Base-by-base conservation (phyloP, 1,284 basidiomycete species). In the Xerocomus amazonicus region DNA sequence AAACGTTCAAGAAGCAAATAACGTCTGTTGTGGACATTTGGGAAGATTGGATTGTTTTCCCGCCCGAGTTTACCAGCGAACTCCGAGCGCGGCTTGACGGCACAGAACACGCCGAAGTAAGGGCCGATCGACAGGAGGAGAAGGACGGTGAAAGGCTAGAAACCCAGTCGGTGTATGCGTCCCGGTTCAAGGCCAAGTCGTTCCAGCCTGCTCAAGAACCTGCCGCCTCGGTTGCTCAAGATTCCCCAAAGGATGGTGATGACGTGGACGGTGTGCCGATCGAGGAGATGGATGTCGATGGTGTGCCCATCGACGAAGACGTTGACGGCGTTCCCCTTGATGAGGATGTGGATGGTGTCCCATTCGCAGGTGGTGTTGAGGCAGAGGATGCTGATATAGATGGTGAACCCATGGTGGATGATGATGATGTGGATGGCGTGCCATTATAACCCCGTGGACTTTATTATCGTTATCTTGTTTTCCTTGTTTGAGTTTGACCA, bases 1-100 rank as follows among this genome's bases (percentile, higher is more conserved):
- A 96, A 58, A 87, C 87, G 2, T 97, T 97, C 76, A 94, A 89
- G 71, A 87, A 85, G 54, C 91, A 96, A 67, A 90, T 97, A 46
- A 83, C 81, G 3, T 73, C 80, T 0, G 83, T 98, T 10, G 76
- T 98, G 1, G 89, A 94, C 59, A 84, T 95, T 19, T 99, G 96
- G 96, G 95, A 97, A 61, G 84, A 92, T 61, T 96, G 92, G 90
- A 93, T 95, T 53, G 89, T 95, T 16, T 94, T 97, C 65, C 77
- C 90, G 29, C 86, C 87, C 1, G 88, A 93, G 47, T 88, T 90
- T 59, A 89, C 90, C 0, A 67, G 77, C 6, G 81, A 85, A 58
- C 74, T 94, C 16, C 76, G 89, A 35, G 71, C 71, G 45, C 75
- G 92, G 47, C 72, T 96, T 46, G 87, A 91, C 45, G 91, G 90